Evolutionary conservation across 495 filamentous ascomycete genomes (phyloP), one percentile per base, ranked within the genome.

Genomic region (Opeltia flavorubescens): DNA sequence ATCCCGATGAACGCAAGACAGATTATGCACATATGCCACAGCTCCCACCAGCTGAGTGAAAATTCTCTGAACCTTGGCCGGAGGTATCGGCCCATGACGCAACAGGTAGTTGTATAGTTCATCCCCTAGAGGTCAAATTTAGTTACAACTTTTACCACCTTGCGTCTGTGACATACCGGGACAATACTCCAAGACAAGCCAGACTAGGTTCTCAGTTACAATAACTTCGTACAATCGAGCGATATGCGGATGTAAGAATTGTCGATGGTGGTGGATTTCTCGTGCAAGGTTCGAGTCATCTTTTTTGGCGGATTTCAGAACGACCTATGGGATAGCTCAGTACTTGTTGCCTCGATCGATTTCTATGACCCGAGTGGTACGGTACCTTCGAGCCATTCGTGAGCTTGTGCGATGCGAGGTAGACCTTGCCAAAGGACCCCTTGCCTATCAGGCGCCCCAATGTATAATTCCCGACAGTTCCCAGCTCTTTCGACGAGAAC

Each of bases 201-300:
- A 98, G 25, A 98, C 91, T 59, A 96, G 61, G 9, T 68, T 78
- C 63, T 98, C 91, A 6, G 91, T 98, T 28, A 96, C 88, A 47
- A 96, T 89, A 42, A 98, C 89, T 65, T 98, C 91, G 68, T 98
- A 96, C 11, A 98, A 69, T 9, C 91, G 76, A 21, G 91, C 89
- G 59, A 98, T 98, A 67, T 98, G 91, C 24, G 91, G 91, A 61
- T 98, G 91, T 49, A 95, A 71, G 62, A 98, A 94, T 66, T 98
- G 91, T 53, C 91, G 83, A 61, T 98, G 91, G 58, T 98, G 91
- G 59, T 98, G 91, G 53, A 98, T 96, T 60, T 98, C 91, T 48
- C 91, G 83, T 30, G 89, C 88, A 31, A 98, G 80, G 60, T 96
- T 96, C 26, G 85, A 76, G 59, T 98, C 91, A 55, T 89, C 83